Base-by-base conservation (phyloP, 768 basidiomycete genomes). In the Rubroboletus satanas region DNA sequence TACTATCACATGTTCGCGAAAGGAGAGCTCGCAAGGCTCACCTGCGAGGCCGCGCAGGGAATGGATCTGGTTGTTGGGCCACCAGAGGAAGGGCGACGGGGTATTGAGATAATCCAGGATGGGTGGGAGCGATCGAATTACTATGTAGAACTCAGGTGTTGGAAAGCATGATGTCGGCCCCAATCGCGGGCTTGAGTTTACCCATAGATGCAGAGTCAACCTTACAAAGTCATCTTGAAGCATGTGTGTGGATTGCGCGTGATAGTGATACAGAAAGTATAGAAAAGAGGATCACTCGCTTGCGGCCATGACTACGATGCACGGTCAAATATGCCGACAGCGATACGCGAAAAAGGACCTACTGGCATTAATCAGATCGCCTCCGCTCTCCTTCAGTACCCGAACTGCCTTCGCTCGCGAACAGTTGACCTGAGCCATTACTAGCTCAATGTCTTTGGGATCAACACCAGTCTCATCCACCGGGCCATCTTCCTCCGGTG, bases 341-440 rank as follows among this genome's bases (percentile, higher is more conserved):
- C 3, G 37, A 33, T 45, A 35, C 32, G 12, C 50, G 33, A 14
- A 49, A 29, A 28, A 46, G 47, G 21, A 90, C 93, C 72, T 70
- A 96, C 93, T 96, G 57, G 94, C 95, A 73, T 94, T 95, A 78
- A 97, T 95, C 71, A 98, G 71, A 75, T 98, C 95, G 37, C 94
- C 94, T 49, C 88, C 87, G 62, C 85, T 91, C 64, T 93, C 92
- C 77, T 91, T 94, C 71, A 98, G 75, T 59, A 83, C 94, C 54
- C 85, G 83, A 41, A 93, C 89, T 37, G 96, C 97, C 72, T 95
- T 97, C 39, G 90, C 91, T 59, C 93, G 85, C 46, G 91, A 84
- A 74, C 93, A 96, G 67, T 81, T 85, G 60, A 93, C 92, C 77
- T 93, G 83, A 33, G 79, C 77, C 80, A 98, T 93, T 50, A 99